Percentiles rank a stretch among this genome's conserved stretches.
Evolutionary conservation across 2,329 filamentous ascomycete genomes (phyloP).

Genomic region (Myriosclerotinia curreyana): DNA sequence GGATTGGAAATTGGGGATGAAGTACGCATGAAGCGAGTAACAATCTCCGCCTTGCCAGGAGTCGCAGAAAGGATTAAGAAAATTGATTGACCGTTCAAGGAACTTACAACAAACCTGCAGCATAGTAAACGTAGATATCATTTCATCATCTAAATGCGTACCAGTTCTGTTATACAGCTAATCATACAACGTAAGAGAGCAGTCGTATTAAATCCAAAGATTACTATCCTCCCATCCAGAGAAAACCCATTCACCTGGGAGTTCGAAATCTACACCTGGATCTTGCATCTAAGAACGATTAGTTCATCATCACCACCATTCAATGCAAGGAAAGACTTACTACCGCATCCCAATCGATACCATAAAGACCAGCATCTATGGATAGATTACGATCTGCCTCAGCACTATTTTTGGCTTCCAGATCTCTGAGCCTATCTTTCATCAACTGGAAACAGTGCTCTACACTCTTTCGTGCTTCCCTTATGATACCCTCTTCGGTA

Average conservation of each 20-base stretch:
- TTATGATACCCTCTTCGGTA: constrained; percentile 24
- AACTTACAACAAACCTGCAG: too few species aligned
- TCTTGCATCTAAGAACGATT: constrained; percentile 22
- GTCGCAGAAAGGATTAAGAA: too few species aligned
- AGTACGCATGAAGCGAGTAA: too few species aligned
- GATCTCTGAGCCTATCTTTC: constrained; percentile 9
- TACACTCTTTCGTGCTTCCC: constrained; percentile 28
- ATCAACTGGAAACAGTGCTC: constrained; percentile 28
- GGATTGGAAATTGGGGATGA: too few species aligned
- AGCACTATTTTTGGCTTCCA: constrained; percentile 8
- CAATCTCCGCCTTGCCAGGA: too few species aligned
- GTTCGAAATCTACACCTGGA: constrained; percentile 24
- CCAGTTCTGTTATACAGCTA: not conserved
- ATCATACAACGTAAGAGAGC: not conserved
- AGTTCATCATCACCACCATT: not conserved
- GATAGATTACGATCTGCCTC: not conserved
- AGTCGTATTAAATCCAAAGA: not conserved
- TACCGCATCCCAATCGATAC: constrained; percentile 2
- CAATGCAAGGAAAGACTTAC: not conserved
- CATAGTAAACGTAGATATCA: not conserved
- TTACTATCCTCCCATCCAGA: constrained; percentile 17
- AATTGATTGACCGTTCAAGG: too few species aligned
- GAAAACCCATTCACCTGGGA: constrained; percentile 23
- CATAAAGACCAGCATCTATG: not conserved
- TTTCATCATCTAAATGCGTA: not conserved